phyloP scores from a whole-genome alignment of 768 basidiomycete genomes.

The Lactarius vividus region DNA sequence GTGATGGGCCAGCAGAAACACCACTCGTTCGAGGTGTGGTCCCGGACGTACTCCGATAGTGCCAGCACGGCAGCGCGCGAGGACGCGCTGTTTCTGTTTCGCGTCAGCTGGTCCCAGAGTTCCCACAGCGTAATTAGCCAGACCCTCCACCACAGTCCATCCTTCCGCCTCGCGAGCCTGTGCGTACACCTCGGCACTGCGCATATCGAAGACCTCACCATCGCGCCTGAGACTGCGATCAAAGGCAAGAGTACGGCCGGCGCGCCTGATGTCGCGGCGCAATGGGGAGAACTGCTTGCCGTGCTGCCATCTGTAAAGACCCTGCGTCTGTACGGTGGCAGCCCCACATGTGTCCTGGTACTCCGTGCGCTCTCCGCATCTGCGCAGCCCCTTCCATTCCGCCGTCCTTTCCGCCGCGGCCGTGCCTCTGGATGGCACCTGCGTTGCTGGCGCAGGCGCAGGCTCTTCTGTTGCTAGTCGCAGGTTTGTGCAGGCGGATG shows the following conservation, averaged over 20 bases:
- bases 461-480: not conserved
- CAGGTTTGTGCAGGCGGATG: not conserved
- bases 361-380: not conserved
- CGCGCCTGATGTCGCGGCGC: not conserved
- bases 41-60: not conserved
- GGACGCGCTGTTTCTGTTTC: slow-evolving; percentile 11
- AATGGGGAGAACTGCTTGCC: not conserved
- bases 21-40: not conserved
- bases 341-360: not conserved
- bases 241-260: no score
- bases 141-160: not conserved
- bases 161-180: slow-evolving; percentile 9
- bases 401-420: not conserved
- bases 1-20: not conserved
- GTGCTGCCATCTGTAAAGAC: slow-evolving; percentile 3
- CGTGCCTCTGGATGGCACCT: not conserved
- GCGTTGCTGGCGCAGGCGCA: not conserved
- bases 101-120: slow-evolving; percentile 6
- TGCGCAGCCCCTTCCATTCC: not conserved
- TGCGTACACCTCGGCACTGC: slow-evolving; percentile 1
- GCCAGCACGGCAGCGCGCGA: not conserved
- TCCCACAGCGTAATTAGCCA: no score
- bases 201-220: not conserved
- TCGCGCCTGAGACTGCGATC: not conserved
- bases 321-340: not conserved